A percentile compares a stretch with the other conserved stretches of the same genome.
Conservation (phyloP, 768 basidiomycete species). For the Xerocomellus amylosporus region DNA sequence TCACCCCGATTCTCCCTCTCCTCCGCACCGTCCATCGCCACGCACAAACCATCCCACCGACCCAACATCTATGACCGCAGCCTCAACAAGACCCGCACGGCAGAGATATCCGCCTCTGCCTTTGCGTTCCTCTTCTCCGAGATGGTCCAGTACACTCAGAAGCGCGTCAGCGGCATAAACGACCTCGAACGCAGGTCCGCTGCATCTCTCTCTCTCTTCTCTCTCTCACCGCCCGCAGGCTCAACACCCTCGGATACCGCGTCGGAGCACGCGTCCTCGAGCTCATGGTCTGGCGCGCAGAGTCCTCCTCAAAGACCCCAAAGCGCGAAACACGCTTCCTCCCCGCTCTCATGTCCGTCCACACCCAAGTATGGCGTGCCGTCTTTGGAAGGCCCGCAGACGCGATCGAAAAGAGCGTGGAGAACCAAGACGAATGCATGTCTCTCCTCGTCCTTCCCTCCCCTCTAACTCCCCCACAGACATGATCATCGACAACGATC, state of each 20-base stretch:
- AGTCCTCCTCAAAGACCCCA: conserved; percentile 79
- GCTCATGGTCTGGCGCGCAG: conserved; percentile 77
- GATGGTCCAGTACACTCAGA: conserved; percentile 94
- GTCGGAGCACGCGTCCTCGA: conserved; percentile 86
- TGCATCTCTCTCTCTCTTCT: not conserved
- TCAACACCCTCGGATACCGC: conserved; percentile 92
- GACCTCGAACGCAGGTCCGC: conserved; percentile 89
- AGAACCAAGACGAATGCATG: conserved; percentile 94
- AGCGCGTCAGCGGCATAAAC: conserved; percentile 89
- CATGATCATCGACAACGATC: conserved; percentile 98
- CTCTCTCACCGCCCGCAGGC: conserved; percentile 40
- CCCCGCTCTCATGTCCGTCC: conserved; percentile 89
- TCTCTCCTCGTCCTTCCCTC: conserved; percentile 3
- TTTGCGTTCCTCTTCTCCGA: conserved; percentile 93
- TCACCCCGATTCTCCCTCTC: conserved; percentile 72
- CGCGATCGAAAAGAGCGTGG: conserved; percentile 92
- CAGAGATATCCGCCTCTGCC: conserved; percentile 81
- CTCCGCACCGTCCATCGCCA: conserved; percentile 46
- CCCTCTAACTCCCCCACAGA: conserved; percentile 45
- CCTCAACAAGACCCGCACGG: conserved; percentile 79
- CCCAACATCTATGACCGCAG: conserved; percentile 88
- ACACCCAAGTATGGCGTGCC: conserved; percentile 93
- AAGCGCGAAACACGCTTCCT: conserved; percentile 90
- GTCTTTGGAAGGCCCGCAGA: conserved; percentile 94
- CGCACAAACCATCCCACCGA: conserved; percentile 42